Base-by-base conservation (phyloP, 176 grass and related monocot species). In the Zoysia pacifica region DNA sequence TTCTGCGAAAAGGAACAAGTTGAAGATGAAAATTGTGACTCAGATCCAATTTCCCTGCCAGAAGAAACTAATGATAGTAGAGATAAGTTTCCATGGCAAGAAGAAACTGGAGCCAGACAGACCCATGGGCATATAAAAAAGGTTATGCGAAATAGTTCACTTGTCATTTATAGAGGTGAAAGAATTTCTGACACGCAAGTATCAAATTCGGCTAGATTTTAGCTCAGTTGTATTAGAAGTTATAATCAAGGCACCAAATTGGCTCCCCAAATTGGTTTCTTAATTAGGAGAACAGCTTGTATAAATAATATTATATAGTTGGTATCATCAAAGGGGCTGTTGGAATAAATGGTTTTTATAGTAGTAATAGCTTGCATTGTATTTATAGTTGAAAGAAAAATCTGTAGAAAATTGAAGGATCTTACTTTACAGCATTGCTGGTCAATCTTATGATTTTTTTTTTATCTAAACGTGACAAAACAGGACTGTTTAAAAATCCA, bases 1-100 rank as follows among this genome's bases (percentile, higher is more conserved):
- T 66, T 78, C 46, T 48, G 44, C 37, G 47, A 48, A 63, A 87
- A 69, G 11, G 62, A 67, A 48, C 35, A 49, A 71, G 9, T 43
- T 14, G 42, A 16, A 48, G 10, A 52, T 47, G 15, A 59, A 58
- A 69, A 80, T 46, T 5, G 52, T 80, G 52, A 81, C 4, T 47
- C 10, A 0, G 60, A 78, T 19, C 72, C 53, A 70, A 63, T 39
- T 14, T 48, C 38, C 13, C 52, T 19, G 69, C 51, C 28, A 28
- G 77, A 68, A 68, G 64, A 68, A 56, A 13, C 6, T 5, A 44
- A 68, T n/a, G 18, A 47, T 15, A 9, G 28, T 1, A 5, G 5
- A 8, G 54, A 70, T 70, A 16, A 38, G 37, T 45, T 7, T 5
- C 7, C 12, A 7, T 18, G n/a, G 13, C 40, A 69, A 80, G 65